These are phyloP conservation scores for Licmophora abbreviata DNA, from an alignment of 108 stramenopile genomes.

Conservation along the genomic window DNA sequence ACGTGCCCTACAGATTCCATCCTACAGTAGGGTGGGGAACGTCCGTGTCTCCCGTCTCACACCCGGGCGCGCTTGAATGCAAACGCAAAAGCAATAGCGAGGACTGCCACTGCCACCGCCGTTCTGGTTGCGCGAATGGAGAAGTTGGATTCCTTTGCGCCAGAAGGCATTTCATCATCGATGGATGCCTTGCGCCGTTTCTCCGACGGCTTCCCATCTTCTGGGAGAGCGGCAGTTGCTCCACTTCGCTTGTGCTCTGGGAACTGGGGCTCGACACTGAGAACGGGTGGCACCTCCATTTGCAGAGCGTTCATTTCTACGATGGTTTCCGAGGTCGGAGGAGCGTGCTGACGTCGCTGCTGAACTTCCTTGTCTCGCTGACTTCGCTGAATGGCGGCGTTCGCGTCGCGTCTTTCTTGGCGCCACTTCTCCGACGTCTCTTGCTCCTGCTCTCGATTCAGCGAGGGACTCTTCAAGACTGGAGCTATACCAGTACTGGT, in stretches of 20 bases:
- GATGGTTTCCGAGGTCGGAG: not conserved
- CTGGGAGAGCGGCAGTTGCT: conserved; percentile 5
- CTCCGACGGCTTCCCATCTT: conserved; percentile 5
- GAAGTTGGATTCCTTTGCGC: not conserved
- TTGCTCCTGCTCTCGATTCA: conserved; percentile 1
- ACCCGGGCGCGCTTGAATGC: no score
- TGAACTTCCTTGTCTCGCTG: conserved; percentile 2
- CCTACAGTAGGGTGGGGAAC: no score
- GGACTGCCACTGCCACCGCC: not conserved
- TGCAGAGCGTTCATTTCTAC: not conserved
- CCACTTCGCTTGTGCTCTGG: conserved; percentile 38
- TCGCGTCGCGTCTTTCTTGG: not conserved
- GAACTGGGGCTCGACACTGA: conserved; percentile 28
- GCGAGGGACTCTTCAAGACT: not conserved
- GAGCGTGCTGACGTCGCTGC: not conserved
- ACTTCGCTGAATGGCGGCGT: not conserved
- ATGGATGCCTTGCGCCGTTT: conserved; percentile 5
- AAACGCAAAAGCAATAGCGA: not conserved
- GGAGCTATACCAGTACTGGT: not conserved
- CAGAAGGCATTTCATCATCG: conserved; percentile 4
- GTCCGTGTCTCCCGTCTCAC: no score
- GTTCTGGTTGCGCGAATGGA: not conserved
- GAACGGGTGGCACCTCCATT: conserved; percentile 16
- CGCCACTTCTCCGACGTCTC: not conserved
- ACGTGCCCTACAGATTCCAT: no score